These are phyloP conservation scores for Liquidambar formosana DNA, from an alignment of 164 flowering plant genomes.

Conservation along the genomic window DNA sequence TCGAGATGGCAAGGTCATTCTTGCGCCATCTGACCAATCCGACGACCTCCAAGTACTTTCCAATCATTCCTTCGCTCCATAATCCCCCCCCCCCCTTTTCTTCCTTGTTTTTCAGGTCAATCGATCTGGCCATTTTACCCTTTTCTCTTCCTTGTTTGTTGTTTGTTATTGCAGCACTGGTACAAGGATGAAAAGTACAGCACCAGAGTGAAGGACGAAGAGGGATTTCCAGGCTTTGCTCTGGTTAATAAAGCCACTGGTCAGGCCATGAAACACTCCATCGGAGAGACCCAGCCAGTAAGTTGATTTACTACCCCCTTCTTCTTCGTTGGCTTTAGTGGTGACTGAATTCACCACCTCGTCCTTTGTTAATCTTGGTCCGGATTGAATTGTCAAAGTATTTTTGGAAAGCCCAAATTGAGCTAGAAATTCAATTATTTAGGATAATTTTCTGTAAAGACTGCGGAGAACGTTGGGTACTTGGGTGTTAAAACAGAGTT, in stretches of 20 bases:
- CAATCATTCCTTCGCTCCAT: neutral
- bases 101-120: neutral
- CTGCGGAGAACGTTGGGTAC: too few species aligned
- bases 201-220: constrained; percentile 69
- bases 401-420: too few species aligned
- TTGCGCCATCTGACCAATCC: constrained; percentile 43
- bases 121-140: neutral
- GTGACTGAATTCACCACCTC: neutral
- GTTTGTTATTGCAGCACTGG: constrained; percentile 57
- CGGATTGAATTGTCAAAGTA: neutral
- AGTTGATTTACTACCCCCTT: constrained; percentile 7
- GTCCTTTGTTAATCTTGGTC: neutral
- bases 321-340: neutral
- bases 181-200: constrained; percentile 75
- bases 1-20: constrained; percentile 57
- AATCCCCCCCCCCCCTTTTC: neutral
- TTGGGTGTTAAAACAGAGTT: too few species aligned
- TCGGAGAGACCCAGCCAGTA: constrained; percentile 69
- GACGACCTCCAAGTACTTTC: constrained; percentile 49
- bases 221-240: constrained; percentile 65
- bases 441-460: too few species aligned
- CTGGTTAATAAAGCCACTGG: constrained; percentile 70
- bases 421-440: too few species aligned
- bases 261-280: constrained; percentile 69
- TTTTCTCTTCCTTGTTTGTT: neutral